Base-by-base conservation (phyloP, 1,139 yeast genomes). In the Yamadazyma friedrichii region DNA sequence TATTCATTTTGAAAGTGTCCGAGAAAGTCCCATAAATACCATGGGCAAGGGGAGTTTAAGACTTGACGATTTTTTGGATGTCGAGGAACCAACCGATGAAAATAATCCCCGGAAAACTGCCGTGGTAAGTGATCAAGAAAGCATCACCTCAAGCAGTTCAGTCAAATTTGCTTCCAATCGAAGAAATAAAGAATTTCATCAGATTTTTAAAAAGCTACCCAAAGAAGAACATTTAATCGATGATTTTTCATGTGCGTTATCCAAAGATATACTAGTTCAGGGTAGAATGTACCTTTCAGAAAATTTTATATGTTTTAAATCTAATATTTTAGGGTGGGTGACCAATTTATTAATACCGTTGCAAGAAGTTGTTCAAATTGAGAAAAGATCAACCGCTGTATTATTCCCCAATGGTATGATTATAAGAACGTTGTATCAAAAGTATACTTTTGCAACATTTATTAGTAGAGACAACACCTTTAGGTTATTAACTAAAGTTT, bases 361-460 rank as follows among this genome's bases (percentile, higher is more conserved):
- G 39, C 80, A 75, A 45, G 89, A 84, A 51, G 82, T 85, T 32
- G 78, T 83, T 15, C 84, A 81, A 52, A 76, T 85, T 34, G 89
- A 83, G 53, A 84, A 84, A 59, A 80, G 78, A 52, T 75, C 81
- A 4, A 84, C 91, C 0, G 88, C 89, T 0, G 85, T 80, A 2
- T 65, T 85, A 17, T 83, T 85, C 47, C 91, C 89, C 10, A 85
- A 84, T 56, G 89, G 88, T 3, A 80, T 86, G 57, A 78, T 81
- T 29, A 75, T 86, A 27, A 74, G 82, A 44, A 84, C 93, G 0
- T 64, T 84, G 42, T 88, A 84, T 53, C 84, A 83, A 39, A 82
- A 79, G 51, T 82, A 81, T 53, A 73, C 78, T 0, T 85, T 86
- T 70, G 93, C 93, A 0, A 80, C 88, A 0, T 81, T 86, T 47